Base-by-base conservation (phyloP, 495 filamentous ascomycete species). In the Venustampulla echinocandica region DNA sequence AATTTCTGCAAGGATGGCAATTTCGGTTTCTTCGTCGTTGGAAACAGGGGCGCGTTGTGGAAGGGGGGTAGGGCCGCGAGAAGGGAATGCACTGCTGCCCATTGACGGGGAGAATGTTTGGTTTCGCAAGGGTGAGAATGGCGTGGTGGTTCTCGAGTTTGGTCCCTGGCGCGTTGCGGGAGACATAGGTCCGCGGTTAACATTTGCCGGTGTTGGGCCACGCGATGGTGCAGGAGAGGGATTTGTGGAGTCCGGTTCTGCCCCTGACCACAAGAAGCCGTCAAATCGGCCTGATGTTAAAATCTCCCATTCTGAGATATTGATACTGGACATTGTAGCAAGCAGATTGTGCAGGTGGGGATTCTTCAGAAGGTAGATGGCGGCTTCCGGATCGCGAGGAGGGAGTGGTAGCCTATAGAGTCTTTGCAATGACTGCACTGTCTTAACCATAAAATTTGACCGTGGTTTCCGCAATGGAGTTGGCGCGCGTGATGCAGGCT, bases 271-370 rank as follows among this genome's bases (percentile, higher is more conserved):
- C 15, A 98, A 76, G 67, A 98, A 97, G 3, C 90, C 90, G 60
- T 98, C 92, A 58, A 99, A 97, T 28, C 90, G 87, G 20, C 93
- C 93, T 0, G 90, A 96, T 21, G 83, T 86, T 23, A 99, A 76
- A 33, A 99, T 90, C 30, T 99, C 93, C 89, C 94, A 96, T 61
- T 99, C 93, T 13, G 79, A 80, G 21, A 82, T 73, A 53, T 78
- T 88, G 57, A 99, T 88, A 30, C 83, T 82, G 14, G 87, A 81
- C 22, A 99, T 77, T 1, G 92, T 96, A 21, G 82, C 78, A 18
- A 99, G 78, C 10, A 95, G 79, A 55, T 87, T 81, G 60, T 97
- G 93, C 30, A 93, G 70, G 20, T 70, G 65, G 0, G 81, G 83
- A 61, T 97, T 82, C 49, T 82, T 86, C 41, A 97, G 73, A 51